A percentile compares a stretch with the other conserved stretches of the same genome.
Conservation (phyloP, 2,329 filamentous ascomycete genomes). For the Neofusicoccum kwambonambiense region DNA sequence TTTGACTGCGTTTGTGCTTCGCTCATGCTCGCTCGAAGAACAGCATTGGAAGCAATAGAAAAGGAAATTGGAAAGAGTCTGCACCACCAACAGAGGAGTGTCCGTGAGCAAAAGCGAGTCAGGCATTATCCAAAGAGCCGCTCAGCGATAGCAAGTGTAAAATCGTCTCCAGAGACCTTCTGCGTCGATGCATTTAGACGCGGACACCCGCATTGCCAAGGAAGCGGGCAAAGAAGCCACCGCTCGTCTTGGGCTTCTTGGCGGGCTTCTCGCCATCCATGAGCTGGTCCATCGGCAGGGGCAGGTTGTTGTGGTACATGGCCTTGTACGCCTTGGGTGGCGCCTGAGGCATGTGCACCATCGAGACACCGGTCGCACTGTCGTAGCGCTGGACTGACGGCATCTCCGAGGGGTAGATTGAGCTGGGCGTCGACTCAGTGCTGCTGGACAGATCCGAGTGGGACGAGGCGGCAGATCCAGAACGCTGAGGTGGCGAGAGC, state of each 20-base stretch:
- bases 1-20: background rate
- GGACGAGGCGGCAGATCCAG: constrained; percentile 24
- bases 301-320: background rate
- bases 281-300: constrained; percentile 27
- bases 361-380: constrained; percentile 39
- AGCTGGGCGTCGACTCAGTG: constrained; percentile 31
- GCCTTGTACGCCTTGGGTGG: constrained; percentile 27
- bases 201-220: constrained; percentile 9
- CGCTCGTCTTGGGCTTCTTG: constrained; percentile 38
- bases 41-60: background rate
- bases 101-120: no score
- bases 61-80: background rate
- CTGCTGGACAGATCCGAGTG: constrained; percentile 29
- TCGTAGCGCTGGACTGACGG: constrained; percentile 40
- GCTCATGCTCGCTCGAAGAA: constrained; percentile 12
- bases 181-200: background rate
- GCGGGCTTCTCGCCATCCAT: constrained; percentile 34
- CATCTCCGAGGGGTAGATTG: constrained; percentile 33
- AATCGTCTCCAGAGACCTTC: background rate
- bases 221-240: constrained; percentile 21
- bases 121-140: background rate
- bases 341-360: constrained; percentile 44
- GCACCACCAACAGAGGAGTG: background rate
- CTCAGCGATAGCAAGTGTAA: background rate
- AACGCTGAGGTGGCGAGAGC: constrained; percentile 47